These are phyloP conservation scores for Scedosporium dehoogii DNA, from an alignment of 2,329 filamentous ascomycete species.

Conservation along the genomic window DNA sequence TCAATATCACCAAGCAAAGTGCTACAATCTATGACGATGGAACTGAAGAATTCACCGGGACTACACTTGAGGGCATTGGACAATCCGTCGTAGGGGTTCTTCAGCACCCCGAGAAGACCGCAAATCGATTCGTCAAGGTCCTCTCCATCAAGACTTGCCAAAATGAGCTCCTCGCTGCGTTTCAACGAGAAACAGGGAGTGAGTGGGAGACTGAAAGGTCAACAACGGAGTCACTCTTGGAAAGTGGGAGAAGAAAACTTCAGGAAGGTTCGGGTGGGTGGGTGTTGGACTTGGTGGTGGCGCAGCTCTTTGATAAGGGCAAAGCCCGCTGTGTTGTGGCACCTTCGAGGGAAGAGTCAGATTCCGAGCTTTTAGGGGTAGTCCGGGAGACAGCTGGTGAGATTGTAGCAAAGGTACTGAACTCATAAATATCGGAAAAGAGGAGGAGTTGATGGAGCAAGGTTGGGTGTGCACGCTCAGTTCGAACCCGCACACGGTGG, in stretches of 20 bases:
- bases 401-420: not conserved
- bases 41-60: conserved; percentile 8
- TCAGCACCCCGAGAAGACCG: conserved; percentile 9
- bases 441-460: too few species aligned
- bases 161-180: conserved; percentile 29
- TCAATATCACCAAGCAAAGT: conserved; percentile 28
- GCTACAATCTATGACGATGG: conserved; percentile 15
- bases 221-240: conserved; percentile 29
- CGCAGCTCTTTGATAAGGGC: not conserved
- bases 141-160: conserved; percentile 38
- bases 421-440: not conserved
- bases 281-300: conserved; percentile 2
- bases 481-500: not conserved
- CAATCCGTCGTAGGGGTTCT: conserved; percentile 10
- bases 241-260: conserved; percentile 8
- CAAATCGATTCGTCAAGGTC: conserved; percentile 11
- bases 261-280: not conserved
- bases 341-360: not conserved
- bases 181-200: conserved; percentile 4
- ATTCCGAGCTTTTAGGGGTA: not conserved
- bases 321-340: not conserved
- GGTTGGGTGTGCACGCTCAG: not conserved
- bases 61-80: conserved; percentile 9
- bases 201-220: conserved; percentile 18
- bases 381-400: not conserved